Evolutionary conservation across 73 alveolate genomes (phyloP).

Genomic region (Durusdinium trenchii): DNA sequence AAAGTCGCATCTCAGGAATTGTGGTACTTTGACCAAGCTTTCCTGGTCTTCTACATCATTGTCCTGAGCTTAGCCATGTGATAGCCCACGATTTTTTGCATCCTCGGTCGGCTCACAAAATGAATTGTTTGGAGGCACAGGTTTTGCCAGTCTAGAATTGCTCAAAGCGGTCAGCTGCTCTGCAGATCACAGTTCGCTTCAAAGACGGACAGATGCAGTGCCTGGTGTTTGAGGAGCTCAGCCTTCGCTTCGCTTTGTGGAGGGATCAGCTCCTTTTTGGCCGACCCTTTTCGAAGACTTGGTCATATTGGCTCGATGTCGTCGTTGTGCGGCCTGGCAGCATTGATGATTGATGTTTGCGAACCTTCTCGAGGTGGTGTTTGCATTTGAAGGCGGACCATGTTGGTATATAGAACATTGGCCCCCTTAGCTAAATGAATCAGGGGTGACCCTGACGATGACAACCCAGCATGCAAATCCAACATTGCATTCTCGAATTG

Average conservation of each 20-base stretch:
- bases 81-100: background rate
- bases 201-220: background rate
- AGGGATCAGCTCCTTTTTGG: constrained; percentile 33
- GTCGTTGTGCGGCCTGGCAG: constrained; percentile 54
- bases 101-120: background rate
- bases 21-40: constrained; percentile 79
- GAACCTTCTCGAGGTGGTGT: no score
- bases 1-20: constrained; percentile 13
- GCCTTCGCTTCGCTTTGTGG: constrained; percentile 70
- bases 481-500: no score
- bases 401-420: background rate
- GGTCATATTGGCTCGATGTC: constrained; percentile 86
- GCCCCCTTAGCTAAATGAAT: no score
- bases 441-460: no score
- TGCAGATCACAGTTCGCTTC: no score
- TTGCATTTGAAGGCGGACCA: no score
- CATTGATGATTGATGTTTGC: no score
- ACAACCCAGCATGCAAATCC: no score
- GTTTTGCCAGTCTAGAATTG: no score
- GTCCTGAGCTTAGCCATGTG: constrained; percentile 21
- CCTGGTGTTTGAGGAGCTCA: constrained; percentile 38
- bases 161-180: no score
- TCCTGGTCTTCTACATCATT: constrained; percentile 49
- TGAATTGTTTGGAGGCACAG: background rate
- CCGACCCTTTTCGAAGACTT: constrained; percentile 60